Evolutionary conservation across 2,329 filamentous ascomycete species (phyloP), one percentile per base, ranked within the genome.

Genomic region (Colletotrichum tamarilloi): DNA sequence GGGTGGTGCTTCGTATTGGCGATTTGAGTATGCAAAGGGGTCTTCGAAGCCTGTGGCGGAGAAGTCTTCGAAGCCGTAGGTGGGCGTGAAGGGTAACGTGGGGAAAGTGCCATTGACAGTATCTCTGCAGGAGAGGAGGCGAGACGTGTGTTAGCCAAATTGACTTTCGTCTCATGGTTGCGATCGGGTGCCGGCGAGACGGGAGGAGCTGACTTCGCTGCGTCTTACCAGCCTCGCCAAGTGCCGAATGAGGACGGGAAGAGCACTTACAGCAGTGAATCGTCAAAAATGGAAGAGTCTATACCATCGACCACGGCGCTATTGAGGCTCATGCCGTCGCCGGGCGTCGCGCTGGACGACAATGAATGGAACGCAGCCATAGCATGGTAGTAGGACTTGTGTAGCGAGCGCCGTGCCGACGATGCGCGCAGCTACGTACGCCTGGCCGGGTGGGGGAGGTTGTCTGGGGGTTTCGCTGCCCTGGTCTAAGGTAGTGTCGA

Each of bases 31-130:
- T 74, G 88, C 87, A 77, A 92, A 92, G 49, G 91, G 90, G 77
- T 92, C 91, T 79, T 92, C 91, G 78, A 92, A 92, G 7, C 90
- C 91, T n/a, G 71, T 24, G 52, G 86, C 87, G 62, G 89, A 87
- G 76, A 90, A 89, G 75, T 85, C 83, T 65, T 91, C 89, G 76
- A 92, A 87, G 75, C 92, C 90, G 82, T 92, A 92, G 5, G 86
- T 84, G 3, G 88, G 87, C 3, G 88, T 88, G 72, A 91, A 92
- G 4, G 89, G 87, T 52, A 88, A 78, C 5, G 82, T 77, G 53
- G 84, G 81, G 19, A 88, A 78, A 64, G 75, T 78, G 46, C 83
- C 80, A 75, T 85, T 84, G 69, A 87, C 85, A 69, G 82, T 83
- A 73, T 85, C 82, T 69, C 84, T 87, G 75, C 26, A 66, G 38